phyloP scores from a whole-genome alignment of 441 rosid genomes.

The Bocquillonia castaneifolia region DNA sequence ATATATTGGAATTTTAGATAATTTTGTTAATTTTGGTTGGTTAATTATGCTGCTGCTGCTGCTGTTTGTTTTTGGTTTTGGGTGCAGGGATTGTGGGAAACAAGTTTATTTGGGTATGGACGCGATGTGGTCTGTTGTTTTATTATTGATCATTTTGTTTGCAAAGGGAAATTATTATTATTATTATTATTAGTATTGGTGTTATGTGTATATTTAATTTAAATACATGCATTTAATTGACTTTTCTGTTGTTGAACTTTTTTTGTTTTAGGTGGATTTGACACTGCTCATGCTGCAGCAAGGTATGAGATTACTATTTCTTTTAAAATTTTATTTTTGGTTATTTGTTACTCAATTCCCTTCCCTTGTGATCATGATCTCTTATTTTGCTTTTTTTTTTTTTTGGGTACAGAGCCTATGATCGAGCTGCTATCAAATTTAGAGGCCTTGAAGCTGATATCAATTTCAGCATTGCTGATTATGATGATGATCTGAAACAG shows the following conservation, averaged over 20 bases:
- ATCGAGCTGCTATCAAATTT: constrained; percentile 90
- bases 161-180: neutral
- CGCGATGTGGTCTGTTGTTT: constrained; percentile 10
- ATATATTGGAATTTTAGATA: neutral
- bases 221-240: constrained; percentile 12
- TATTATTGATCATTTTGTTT: constrained; percentile 9
- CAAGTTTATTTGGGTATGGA: constrained; percentile 87
- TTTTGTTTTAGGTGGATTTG: constrained; percentile 75
- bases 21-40: neutral
- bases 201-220: no score
- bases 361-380: neutral
- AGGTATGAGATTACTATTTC: constrained; percentile 47
- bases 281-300: constrained; percentile 93
- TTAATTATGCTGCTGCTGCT: no score
- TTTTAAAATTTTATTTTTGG: neutral
- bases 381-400: neutral
- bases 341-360: neutral
- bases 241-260: constrained; percentile 13
- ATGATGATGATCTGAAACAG: constrained; percentile 81
- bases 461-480: constrained; percentile 67
- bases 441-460: constrained; percentile 91
- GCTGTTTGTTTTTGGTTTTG: constrained; percentile 1
- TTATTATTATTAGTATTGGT: constrained; percentile 3
- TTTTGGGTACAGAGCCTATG: constrained; percentile 61
- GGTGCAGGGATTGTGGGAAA: constrained; percentile 88